Percentiles rank a stretch among this genome's conserved stretches.
Evolutionary conservation across 2,329 filamentous ascomycete species (phyloP).

Genomic region (Pseudogymnoascus sp.): DNA sequence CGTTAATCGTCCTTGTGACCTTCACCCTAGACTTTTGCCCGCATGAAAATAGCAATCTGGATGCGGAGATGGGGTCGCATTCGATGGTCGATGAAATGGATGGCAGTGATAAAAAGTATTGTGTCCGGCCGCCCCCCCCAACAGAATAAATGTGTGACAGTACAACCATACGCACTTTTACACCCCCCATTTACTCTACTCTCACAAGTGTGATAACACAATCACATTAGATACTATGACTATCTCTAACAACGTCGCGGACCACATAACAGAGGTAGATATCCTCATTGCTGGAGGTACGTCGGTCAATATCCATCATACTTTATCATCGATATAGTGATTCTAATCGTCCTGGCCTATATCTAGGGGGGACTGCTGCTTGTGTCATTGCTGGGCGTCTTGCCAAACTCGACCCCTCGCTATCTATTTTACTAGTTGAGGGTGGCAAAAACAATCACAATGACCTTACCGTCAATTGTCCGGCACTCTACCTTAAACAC

Average conservation of each 20-base stretch:
- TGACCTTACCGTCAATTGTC: conserved; percentile 40
- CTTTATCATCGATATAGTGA: conserved; percentile 7
- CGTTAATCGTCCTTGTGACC: not conserved
- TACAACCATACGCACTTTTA: not conserved
- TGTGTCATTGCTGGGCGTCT: conserved; percentile 42
- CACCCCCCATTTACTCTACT: not conserved
- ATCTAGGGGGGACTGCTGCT: conserved; percentile 37
- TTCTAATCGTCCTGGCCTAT: conserved; percentile 13
- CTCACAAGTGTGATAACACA: not conserved
- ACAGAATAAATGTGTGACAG: not conserved
- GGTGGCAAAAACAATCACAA: conserved; percentile 44
- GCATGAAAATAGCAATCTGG: not conserved
- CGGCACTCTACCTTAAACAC: conserved; percentile 41
- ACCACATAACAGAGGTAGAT: conserved; percentile 13
- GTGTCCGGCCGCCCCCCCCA: not conserved
- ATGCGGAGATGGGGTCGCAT: not conserved
- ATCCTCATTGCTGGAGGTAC: conserved; percentile 10
- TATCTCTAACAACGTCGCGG: not conserved
- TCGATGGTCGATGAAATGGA: not conserved
- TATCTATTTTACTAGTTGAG: conserved; percentile 46
- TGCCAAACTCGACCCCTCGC: conserved; percentile 39
- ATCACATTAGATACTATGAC: not conserved
- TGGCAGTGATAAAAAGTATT: not conserved
- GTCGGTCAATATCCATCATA: conserved; percentile 23
- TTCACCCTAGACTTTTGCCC: not conserved